Percentiles rank a stretch among this genome's conserved stretches.
Conservation (phyloP, 768 basidiomycete species). For the Hysterangium stoloniferum region DNA sequence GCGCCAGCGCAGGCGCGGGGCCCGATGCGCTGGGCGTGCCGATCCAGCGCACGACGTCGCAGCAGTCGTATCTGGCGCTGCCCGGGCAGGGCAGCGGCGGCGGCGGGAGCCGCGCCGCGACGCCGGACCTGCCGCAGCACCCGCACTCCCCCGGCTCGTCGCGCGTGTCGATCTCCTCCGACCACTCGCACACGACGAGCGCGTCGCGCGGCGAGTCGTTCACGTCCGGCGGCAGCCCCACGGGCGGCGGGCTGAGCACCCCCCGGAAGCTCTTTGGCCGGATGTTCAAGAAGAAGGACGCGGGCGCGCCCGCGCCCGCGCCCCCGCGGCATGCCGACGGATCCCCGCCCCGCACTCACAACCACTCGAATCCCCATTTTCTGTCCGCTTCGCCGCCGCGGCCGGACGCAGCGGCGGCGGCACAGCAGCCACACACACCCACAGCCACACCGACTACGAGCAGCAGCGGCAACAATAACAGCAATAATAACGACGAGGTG, state of each 20-base stretch:
- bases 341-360: too few species aligned
- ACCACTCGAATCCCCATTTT: too few species aligned
- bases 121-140: constrained; percentile 14
- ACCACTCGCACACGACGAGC: constrained; percentile 9
- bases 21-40: constrained; percentile 19
- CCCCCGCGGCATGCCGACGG: too few species aligned
- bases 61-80: neutral
- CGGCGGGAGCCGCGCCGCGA: neutral
- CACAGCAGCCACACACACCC: constrained; percentile 9
- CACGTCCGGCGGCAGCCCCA: constrained; percentile 22
- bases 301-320: neutral
- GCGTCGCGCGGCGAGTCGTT: constrained; percentile 19
- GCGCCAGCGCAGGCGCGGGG: constrained; percentile 24
- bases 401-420: constrained; percentile 3
- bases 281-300: constrained; percentile 58
- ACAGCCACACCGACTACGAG: too few species aligned
- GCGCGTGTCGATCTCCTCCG: constrained; percentile 23
- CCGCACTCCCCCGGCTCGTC: constrained; percentile 30
- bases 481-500: too few species aligned
- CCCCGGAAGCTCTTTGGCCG: constrained; percentile 61
- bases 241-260: too few species aligned
- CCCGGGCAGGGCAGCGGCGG: neutral
- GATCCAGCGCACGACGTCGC: constrained; percentile 1
- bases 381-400: too few species aligned
- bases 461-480: too few species aligned